Evolutionary conservation across 768 basidiomycete species (phyloP), one percentile per base, ranked within the genome.

Genomic region (Cantharellus cinnabarinus): DNA sequence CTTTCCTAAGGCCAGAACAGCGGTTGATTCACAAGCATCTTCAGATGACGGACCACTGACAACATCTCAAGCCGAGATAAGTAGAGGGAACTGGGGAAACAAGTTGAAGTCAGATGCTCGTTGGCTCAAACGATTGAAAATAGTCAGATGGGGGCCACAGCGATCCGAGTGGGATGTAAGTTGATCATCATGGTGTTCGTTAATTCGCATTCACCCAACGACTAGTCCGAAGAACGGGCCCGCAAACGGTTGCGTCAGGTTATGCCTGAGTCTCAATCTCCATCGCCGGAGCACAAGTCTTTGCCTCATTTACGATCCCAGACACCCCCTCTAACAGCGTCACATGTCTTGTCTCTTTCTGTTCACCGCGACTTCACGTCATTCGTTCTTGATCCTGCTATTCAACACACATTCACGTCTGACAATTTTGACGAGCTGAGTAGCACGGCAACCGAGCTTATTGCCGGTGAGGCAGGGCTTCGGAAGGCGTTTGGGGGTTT

Each of bases 161-260:
- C 79, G 81, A 73, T 86, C 86, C 41, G 86, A 89, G 60, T 88
- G 85, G 82, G 86, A 89, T 79, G 88, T 85, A 44, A 62, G 62
- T 57, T 29, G 7, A 50, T 42, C 34, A n/a, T 57, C 39, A 7
- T 55, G 15, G 5, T 58, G 7, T 55, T 55, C 58, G n/a, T 15
- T 14, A 42, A 7, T 10, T 42, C 41, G 39, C 57, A 61, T 55
- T 34, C 7, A 40, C 48, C 34, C 35, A 15, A 2, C 41, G 4
- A 35, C 15, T 39, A 89, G 88, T 76, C 80, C 37, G 88, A 90
- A 69, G 84, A 89, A 63, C 80, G 83, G 59, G 85, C 87, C 42
- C 76, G 88, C 63, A 87, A 88, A 70, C 81, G 88, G 29, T 72
- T 90, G 52, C 83, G 79, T 66, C 71, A 79, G 42, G 63, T 89